Percentiles rank a stretch among this genome's conserved stretches.
Evolutionary conservation across 2,329 filamentous ascomycete genomes (phyloP).

Genomic region (Madurella mycetomatis): DNA sequence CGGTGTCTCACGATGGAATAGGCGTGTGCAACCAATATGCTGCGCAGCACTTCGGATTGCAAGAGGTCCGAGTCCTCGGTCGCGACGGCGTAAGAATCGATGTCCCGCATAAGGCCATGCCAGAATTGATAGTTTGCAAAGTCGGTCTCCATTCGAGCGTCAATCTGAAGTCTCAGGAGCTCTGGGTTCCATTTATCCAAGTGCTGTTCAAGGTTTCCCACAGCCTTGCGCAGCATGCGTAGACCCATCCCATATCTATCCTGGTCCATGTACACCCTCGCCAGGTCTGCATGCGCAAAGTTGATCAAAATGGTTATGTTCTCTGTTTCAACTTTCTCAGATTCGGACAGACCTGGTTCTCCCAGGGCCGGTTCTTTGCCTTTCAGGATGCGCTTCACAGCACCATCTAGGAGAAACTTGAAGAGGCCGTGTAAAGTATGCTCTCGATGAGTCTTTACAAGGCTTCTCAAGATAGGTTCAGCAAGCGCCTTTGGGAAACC

Average conservation of each 20-base stretch:
- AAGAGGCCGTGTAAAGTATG: background rate
- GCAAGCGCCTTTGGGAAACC: background rate
- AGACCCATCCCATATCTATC: background rate
- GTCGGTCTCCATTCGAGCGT: background rate
- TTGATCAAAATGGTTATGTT: background rate
- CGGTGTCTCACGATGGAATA: background rate
- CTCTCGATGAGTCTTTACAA: background rate
- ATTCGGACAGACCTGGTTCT: background rate
- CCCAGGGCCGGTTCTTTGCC: background rate
- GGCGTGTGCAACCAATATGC: background rate
- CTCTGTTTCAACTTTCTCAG: background rate
- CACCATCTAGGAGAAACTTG: background rate
- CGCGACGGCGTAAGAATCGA: too few species aligned
- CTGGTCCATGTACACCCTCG: conserved; percentile 8
- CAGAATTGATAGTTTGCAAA: background rate
- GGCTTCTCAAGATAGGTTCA: background rate
- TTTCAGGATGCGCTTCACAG: background rate
- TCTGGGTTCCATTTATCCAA: background rate
- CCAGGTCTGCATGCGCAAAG: conserved; percentile 1
- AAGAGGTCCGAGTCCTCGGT: too few species aligned
- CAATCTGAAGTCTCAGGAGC: background rate
- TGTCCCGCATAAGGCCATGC: background rate
- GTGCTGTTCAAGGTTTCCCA: background rate
- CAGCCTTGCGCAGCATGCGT: background rate
- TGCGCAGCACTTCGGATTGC: background rate